phyloP scores from a whole-genome alignment of 2,329 filamentous ascomycete genomes.

The Penicillium sp. region DNA sequence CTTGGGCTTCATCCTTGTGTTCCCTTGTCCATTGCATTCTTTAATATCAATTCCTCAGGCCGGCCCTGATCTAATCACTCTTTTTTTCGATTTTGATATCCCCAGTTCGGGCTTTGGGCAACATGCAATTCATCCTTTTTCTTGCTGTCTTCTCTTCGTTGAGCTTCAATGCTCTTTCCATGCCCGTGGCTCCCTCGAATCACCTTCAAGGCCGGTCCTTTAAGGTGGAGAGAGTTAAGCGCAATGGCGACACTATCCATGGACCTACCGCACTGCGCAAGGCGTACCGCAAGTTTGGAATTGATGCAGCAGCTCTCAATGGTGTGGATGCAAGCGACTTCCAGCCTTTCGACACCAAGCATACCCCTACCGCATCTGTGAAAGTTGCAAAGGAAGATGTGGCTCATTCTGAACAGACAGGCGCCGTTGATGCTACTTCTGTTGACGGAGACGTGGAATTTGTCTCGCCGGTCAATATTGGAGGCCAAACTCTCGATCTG shows the following conservation, averaged over 20 bases:
- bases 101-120: slow-evolving; percentile 4
- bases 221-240: slow-evolving; percentile 58
- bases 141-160: slow-evolving; percentile 32
- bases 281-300: slow-evolving; percentile 66
- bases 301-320: slow-evolving; percentile 45
- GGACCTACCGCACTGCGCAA: slow-evolving; percentile 63
- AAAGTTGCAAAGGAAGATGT: slow-evolving; percentile 27
- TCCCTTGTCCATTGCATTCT: slow-evolving; percentile 1
- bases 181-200: slow-evolving; percentile 26
- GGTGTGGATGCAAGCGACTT: slow-evolving; percentile 39
- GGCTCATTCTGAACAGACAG: slow-evolving; percentile 40
- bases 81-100: slow-evolving; percentile 2
- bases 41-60: slow-evolving; percentile 3
- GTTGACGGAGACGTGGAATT: slow-evolving; percentile 67
- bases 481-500: slow-evolving; percentile 65
- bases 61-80: slow-evolving; percentile 17
- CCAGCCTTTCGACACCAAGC: slow-evolving; percentile 28
- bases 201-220: slow-evolving; percentile 50
- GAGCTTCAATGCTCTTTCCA: slow-evolving; percentile 33
- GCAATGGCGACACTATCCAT: slow-evolving; percentile 56
- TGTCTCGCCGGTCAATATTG: slow-evolving; percentile 66
- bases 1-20: background rate
- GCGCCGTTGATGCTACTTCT: slow-evolving; percentile 63
- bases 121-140: slow-evolving; percentile 31
- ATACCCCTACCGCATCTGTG: slow-evolving; percentile 22